Percentiles rank a stretch among this genome's conserved stretches.
These are phyloP conservation scores for Talaromyces sp. DNA, from an alignment of 2,329 filamentous ascomycete species.

Conservation along the genomic window DNA sequence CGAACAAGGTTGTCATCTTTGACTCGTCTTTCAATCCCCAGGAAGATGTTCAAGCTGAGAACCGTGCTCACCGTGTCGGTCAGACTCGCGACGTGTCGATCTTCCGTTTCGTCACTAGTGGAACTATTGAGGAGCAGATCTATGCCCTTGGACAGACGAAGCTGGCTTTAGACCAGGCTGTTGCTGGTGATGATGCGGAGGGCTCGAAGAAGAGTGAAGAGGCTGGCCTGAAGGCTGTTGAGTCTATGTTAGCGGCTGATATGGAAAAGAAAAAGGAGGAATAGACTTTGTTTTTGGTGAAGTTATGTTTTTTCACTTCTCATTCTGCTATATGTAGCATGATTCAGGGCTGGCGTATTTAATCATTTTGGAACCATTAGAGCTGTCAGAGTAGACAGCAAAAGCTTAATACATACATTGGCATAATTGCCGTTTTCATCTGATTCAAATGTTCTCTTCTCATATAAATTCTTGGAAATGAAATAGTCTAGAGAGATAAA, in stretches of 20 bases:
- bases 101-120: constrained; percentile 75
- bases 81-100: constrained; percentile 91
- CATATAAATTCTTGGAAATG: too few species aligned
- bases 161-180: constrained; percentile 79
- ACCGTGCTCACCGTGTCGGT: constrained; percentile 91
- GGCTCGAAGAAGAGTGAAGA: constrained; percentile 55
- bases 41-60: constrained; percentile 97
- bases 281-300: too few species aligned
- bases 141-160: constrained; percentile 90
- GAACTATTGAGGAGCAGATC: constrained; percentile 91
- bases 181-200: constrained; percentile 61
- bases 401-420: not conserved
- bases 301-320: too few species aligned
- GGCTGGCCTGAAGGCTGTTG: constrained; percentile 53
- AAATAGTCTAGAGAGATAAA: too few species aligned
- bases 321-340: not conserved
- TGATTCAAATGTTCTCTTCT: not conserved
- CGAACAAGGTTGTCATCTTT: constrained; percentile 97
- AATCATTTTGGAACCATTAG: not conserved
- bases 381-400: not conserved
- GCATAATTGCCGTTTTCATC: not conserved
- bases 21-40: constrained; percentile 98
- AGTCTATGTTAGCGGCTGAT: constrained; percentile 53
- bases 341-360: not conserved
- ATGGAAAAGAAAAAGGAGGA: constrained; percentile 24